phyloP scores from a whole-genome alignment of 805 yeast genomes.

The Starmerella potacharoeniae region DNA sequence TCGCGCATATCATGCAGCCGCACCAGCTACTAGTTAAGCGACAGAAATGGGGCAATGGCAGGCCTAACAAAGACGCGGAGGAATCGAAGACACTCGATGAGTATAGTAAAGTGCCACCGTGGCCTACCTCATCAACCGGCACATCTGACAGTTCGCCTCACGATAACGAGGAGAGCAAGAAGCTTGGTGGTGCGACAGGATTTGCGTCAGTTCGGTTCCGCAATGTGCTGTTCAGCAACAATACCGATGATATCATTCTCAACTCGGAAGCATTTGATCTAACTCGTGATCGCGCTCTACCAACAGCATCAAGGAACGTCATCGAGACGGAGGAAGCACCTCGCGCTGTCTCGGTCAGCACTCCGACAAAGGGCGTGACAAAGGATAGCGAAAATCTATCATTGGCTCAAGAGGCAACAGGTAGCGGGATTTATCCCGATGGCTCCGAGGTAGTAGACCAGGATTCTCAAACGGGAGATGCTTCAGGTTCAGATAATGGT shows the following conservation, averaged over 20 bases:
- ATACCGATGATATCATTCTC: conserved; percentile 57
- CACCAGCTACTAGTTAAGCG: conserved; percentile 1
- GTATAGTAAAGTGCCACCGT: not conserved
- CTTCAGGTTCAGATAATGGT: not conserved
- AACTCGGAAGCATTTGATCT: conserved; percentile 55
- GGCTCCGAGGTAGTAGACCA: too few relatives aligned
- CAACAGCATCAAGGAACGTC: not conserved
- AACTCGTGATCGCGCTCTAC: not conserved
- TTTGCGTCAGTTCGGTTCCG: conserved; percentile 12
- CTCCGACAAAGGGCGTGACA: conserved; percentile 1
- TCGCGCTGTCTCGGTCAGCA: conserved; percentile 7
- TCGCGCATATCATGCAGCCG: conserved; percentile 17
- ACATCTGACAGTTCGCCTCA: not conserved
- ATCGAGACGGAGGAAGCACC: not conserved
- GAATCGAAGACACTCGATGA: not conserved
- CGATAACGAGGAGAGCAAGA: not conserved
- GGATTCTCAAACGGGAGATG: too few relatives aligned
- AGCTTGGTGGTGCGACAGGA: not conserved
- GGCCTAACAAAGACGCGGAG: not conserved
- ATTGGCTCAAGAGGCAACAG: too few relatives aligned
- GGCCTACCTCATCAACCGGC: not conserved
- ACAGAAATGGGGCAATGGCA: not conserved
- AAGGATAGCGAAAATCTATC: not conserved
- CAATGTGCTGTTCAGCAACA: conserved; percentile 31
- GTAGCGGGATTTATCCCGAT: too few relatives aligned